Evolutionary conservation across 148 eudicot species (phyloP).

Genomic region (Dysphania ambrosioides): DNA sequence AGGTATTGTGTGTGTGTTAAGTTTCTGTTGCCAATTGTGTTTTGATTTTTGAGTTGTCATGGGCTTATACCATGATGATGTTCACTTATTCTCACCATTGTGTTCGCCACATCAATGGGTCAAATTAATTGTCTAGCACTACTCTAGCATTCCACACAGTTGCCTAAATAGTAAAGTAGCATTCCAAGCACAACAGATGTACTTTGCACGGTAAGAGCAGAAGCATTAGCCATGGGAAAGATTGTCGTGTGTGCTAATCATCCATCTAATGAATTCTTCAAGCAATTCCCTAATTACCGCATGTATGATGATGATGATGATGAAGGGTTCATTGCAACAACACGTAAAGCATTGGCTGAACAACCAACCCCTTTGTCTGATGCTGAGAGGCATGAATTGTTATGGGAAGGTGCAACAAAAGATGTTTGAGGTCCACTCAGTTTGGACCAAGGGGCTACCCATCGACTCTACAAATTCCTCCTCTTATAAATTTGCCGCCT

Average conservation of each 20-base stretch:
- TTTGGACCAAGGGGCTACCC: conserved; percentile 38
- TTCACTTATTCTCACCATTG: no score
- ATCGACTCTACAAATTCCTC: conserved; percentile 23
- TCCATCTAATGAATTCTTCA: conserved; percentile 93
- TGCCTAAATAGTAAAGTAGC: neutral
- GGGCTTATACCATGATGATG: no score
- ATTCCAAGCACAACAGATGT: conserved; percentile 99
- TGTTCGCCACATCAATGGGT: neutral
- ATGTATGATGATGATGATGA: conserved; percentile 57
- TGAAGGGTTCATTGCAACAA: conserved; percentile 58
- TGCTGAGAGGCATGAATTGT: conserved; percentile 57
- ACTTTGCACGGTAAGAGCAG: conserved; percentile 96
- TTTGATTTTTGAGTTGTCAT: no score
- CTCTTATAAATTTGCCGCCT: conserved; percentile 51
- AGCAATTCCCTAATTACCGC: conserved; percentile 79
- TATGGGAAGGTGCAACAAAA: conserved; percentile 92
- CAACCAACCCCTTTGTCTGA: conserved; percentile 68
- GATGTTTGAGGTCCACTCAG: conserved; percentile 59
- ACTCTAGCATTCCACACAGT: neutral
- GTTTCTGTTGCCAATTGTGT: no score
- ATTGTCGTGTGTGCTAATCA: conserved; percentile 88
- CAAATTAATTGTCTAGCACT: neutral
- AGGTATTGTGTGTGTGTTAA: no score
- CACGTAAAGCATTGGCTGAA: conserved; percentile 52
- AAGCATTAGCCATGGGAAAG: conserved; percentile 97